Percentiles rank a stretch among this genome's conserved stretches.
phyloP scores from a whole-genome alignment of 2,329 filamentous ascomycete species.

The Apiospora aurea region DNA sequence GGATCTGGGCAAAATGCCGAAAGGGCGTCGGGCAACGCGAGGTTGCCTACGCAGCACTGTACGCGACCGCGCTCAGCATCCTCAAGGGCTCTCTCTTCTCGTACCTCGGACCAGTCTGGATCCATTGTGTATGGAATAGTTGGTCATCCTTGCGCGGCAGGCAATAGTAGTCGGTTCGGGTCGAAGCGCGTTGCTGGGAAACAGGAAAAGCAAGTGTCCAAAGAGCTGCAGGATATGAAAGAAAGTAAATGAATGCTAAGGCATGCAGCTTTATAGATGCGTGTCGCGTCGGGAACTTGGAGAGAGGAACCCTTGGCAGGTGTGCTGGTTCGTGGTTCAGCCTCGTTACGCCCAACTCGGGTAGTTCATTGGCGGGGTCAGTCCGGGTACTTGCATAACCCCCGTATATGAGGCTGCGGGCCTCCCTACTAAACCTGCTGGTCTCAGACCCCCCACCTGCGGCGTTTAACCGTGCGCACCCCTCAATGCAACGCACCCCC shows the following conservation, averaged over 20 bases:
- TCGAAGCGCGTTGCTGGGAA: not conserved
- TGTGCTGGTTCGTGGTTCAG: not conserved
- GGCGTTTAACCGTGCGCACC: no score
- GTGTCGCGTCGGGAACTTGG: conserved; percentile 10
- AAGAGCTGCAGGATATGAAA: not conserved
- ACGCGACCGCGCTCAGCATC: not conserved
- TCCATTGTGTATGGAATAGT: conserved; percentile 57
- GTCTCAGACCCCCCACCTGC: not conserved
- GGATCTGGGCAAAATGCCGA: not conserved
- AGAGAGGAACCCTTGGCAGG: not conserved
- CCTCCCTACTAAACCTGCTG: no score
- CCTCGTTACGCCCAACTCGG: conserved; percentile 12
- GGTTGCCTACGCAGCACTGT: not conserved
- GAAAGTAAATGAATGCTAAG: conserved; percentile 10
- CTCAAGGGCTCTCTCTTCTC: conserved; percentile 36
- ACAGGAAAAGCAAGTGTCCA: not conserved
- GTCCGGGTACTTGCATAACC: not conserved
- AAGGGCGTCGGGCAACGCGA: not conserved
- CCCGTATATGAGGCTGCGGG: not conserved
- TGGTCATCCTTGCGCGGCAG: conserved; percentile 26
- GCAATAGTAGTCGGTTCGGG: not conserved
- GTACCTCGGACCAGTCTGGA: conserved; percentile 72
- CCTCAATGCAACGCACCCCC: no score
- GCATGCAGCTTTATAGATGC: not conserved
- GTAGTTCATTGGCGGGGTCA: conserved; percentile 13